Conservation (phyloP, 176 grass and related monocot genomes). For the Pontederia crassipes region DNA sequence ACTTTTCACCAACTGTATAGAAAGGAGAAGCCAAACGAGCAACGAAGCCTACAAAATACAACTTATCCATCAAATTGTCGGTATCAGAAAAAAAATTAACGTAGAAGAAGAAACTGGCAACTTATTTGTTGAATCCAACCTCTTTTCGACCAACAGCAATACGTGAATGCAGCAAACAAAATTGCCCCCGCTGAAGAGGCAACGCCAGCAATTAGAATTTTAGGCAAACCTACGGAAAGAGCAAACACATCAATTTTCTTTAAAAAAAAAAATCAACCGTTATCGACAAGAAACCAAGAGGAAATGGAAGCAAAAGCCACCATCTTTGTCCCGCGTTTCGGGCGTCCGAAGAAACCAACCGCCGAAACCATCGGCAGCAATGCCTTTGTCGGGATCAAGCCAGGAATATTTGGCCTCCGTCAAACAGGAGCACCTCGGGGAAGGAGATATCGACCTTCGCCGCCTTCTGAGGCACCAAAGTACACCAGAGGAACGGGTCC, state of each 20-base stretch:
- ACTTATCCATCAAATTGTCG: neutral
- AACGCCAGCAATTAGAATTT: conserved; percentile 30
- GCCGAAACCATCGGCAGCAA: conserved; percentile 25
- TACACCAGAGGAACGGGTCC: too few relatives aligned
- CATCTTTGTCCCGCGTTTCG: conserved; percentile 13
- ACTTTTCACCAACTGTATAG: conserved; percentile 49
- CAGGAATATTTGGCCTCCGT: conserved; percentile 14
- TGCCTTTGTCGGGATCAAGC: conserved; percentile 7
- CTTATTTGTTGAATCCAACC: conserved; percentile 13
- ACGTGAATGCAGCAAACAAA: conserved; percentile 43
- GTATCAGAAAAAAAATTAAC: neutral
- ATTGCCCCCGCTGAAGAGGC: conserved; percentile 44
- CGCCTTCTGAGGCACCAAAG: too few relatives aligned
- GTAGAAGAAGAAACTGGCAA: neutral
- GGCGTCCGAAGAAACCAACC: conserved; percentile 22
- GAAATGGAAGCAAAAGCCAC: conserved; percentile 3
- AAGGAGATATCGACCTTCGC: too few relatives aligned
- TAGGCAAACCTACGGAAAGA: conserved; percentile 26
- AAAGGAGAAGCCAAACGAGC: conserved; percentile 34
- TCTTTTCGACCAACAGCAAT: conserved; percentile 36
- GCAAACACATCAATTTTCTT: neutral
- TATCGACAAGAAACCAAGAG: conserved; percentile 1
- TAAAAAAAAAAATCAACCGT: neutral
- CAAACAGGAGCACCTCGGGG: too few relatives aligned
- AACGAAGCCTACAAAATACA: conserved; percentile 45